A percentile compares a stretch with the other conserved stretches of the same genome.
Conservation (phyloP, 2,329 filamentous ascomycete species). For the Claviceps digitariae region DNA sequence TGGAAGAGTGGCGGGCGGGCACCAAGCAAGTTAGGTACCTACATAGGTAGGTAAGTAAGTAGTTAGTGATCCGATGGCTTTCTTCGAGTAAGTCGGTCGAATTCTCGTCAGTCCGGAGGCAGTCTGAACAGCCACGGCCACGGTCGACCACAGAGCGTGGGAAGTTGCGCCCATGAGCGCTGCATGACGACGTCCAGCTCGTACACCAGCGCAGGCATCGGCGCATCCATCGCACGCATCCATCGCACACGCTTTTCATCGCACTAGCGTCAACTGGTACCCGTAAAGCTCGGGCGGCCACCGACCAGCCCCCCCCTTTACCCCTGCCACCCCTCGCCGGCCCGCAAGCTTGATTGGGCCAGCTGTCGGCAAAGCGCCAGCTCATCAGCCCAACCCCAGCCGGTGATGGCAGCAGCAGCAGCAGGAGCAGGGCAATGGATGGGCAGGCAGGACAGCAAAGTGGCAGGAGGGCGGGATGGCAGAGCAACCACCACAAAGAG, state of each 20-base stretch:
- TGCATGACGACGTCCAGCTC: not conserved
- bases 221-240: too few relatives aligned
- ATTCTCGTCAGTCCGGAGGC: too few relatives aligned
- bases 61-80: too few relatives aligned
- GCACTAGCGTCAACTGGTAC: not conserved
- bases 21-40: too few relatives aligned
- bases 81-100: too few relatives aligned
- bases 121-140: too few relatives aligned
- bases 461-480: not conserved
- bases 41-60: too few relatives aligned
- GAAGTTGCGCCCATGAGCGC: not conserved
- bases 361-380: slow-evolving; percentile 24
- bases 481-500: not conserved
- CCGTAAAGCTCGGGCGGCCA: slow-evolving; percentile 7
- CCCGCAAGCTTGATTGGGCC: slow-evolving; percentile 20
- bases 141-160: too few relatives aligned
- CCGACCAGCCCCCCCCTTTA: slow-evolving; percentile 11
- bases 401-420: not conserved
- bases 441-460: not conserved
- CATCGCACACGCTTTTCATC: too few relatives aligned
- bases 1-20: too few relatives aligned
- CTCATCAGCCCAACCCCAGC: slow-evolving; percentile 19
- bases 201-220: too few relatives aligned
- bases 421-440: too few relatives aligned
- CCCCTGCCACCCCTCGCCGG: slow-evolving; percentile 11